These are phyloP conservation scores for Canavalia ensiformis DNA, from an alignment of 306 rosid species.

Conservation along the genomic window DNA sequence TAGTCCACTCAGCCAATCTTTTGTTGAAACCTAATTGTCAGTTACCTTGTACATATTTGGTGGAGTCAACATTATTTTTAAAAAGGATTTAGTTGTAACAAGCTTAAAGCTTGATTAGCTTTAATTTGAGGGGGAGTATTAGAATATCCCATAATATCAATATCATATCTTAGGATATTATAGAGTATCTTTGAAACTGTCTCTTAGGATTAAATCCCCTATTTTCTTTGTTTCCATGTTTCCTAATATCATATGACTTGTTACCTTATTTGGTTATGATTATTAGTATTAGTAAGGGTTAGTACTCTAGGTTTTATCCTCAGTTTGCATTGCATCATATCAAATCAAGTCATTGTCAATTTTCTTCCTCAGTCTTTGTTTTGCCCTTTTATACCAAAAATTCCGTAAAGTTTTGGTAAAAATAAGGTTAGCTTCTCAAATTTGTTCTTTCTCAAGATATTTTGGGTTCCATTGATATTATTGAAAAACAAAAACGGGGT, in stretches of 20 bases:
- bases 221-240: too few relatives aligned
- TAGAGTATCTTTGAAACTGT: background rate
- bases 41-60: background rate
- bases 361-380: too few relatives aligned
- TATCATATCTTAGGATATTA: background rate
- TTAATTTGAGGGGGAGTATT: background rate
- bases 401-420: background rate
- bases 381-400: too few relatives aligned
- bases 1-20: background rate
- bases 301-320: background rate
- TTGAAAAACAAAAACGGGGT: background rate
- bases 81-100: background rate
- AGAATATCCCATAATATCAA: background rate
- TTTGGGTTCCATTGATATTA: slow-evolving; percentile 3
- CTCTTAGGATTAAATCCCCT: background rate
- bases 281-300: background rate
- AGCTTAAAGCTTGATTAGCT: background rate
- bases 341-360: too few relatives aligned
- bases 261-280: background rate
- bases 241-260: background rate
- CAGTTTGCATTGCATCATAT: too few relatives aligned
- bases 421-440: background rate
- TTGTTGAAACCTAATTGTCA: too few relatives aligned
- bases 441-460: background rate
- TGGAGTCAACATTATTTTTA: background rate